These are phyloP conservation scores for Colletotrichum kahawae DNA, from an alignment of 2,329 filamentous ascomycete species.

Conservation along the genomic window DNA sequence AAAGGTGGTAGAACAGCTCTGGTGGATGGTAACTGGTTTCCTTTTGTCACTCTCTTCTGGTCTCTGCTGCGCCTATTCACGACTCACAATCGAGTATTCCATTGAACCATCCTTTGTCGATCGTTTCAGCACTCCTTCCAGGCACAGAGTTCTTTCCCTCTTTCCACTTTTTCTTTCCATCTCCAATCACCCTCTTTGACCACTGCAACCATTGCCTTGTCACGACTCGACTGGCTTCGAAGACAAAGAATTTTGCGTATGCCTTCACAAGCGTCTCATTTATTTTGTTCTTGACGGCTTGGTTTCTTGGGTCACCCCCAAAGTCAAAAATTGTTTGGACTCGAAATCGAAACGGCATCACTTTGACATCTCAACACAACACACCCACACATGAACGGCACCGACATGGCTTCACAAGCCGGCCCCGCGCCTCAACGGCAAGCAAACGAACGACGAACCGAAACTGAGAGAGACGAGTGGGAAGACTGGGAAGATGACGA, in stretches of 20 bases:
- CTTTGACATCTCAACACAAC: neutral
- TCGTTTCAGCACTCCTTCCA: neutral
- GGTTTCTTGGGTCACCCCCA: neutral
- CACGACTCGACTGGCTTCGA: neutral
- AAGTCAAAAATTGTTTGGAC: neutral
- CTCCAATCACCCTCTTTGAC: neutral
- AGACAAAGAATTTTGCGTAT: neutral
- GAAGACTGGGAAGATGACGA: conserved; percentile 60
- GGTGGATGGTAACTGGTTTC: conserved; percentile 15
- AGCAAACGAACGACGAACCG: neutral
- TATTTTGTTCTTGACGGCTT: neutral
- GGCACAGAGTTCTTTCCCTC: neutral
- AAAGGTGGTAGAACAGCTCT: neutral
- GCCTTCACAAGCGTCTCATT: neutral
- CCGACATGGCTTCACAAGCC: neutral
- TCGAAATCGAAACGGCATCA: neutral
- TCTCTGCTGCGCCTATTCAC: conserved; percentile 10
- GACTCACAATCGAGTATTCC: conserved; percentile 9
- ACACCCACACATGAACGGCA: neutral
- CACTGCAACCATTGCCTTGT: neutral
- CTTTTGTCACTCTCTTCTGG: neutral
- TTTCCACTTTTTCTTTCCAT: neutral
- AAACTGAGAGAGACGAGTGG: conserved; percentile 47
- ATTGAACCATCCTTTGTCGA: neutral
- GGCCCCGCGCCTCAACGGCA: neutral